Evolutionary conservation across 768 basidiomycete genomes (phyloP), one percentile per base, ranked within the genome.

Genomic region (Gloeopeniophorella convolvens): DNA sequence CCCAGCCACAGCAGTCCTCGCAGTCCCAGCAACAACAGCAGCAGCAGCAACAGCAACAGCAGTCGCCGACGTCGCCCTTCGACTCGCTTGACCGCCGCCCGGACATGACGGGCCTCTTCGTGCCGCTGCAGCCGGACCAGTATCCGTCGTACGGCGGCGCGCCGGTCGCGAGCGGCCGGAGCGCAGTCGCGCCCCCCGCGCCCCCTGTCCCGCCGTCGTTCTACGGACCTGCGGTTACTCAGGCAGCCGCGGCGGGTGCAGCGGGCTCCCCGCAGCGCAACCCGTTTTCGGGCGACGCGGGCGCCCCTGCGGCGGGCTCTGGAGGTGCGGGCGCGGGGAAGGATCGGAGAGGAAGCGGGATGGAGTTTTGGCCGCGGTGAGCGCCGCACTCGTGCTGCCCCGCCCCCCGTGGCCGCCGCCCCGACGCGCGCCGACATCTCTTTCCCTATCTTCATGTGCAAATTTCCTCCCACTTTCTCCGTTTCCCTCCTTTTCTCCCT

Each of bases 121-220:
- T 82, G 31, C 88, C 89, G 1, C 77, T 92, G 75, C 89, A 90
- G 63, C 84, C 89, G 28, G 89, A 91, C 21, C 83, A 84, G 57
- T 89, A 79, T 65, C 75, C 76, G 55, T 62, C 75, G 30, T 86
- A 86, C 60, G 18, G 58, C 59, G 65, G 51, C 51, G 26, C 64
- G 63, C 24, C 54, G 68, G 39, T 62, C 59, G 24, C 61, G 48
- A 16, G 55, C 60, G 13, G 51, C 68, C 11, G 56, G 62, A n/a
- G 77, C 54, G 77, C 76, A 51, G 71, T 77, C 18, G 71, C 72
- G 11, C 72, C 74, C 15, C 72, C 77, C 12, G 66, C 74, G 11
- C 79, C 83, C 59, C 65, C 74, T 2, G 75, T 75, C 20, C 70
- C 75, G 8, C 67, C 78, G 15, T 85, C 85, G 46, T 89, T 89